Percentiles rank a stretch among this genome's conserved stretches.
These are phyloP conservation scores for Tricholoma terreum DNA, from an alignment of 768 basidiomycete species.

Conservation along the genomic window DNA sequence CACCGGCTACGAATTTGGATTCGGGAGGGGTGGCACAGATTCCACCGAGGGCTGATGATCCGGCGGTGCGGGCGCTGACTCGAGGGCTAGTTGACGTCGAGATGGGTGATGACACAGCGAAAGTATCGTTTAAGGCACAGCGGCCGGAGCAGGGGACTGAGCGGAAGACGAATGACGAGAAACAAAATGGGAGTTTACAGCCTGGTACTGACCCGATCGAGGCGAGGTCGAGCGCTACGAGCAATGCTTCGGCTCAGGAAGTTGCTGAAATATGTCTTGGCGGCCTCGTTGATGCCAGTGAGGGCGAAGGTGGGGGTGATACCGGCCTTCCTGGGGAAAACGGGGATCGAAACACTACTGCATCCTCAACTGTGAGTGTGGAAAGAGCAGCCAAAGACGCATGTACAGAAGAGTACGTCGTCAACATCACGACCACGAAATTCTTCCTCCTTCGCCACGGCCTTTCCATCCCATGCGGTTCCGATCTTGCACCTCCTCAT, in stretches of 20 bases:
- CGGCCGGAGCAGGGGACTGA: not conserved
- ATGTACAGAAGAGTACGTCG: too few species aligned
- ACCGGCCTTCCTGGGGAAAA: too few species aligned
- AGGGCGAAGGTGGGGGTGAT: not conserved
- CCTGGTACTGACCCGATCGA: not conserved
- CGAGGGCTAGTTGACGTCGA: not conserved
- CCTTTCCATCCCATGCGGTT: not conserved
- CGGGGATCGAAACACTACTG: too few species aligned
- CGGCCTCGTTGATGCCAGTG: not conserved
- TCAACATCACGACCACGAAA: too few species aligned
- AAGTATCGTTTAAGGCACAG: too few species aligned
- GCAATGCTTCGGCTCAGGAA: not conserved
- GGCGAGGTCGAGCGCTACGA: not conserved
- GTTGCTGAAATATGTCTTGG: not conserved
- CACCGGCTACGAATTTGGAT: not conserved
- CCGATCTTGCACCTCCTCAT: not conserved
- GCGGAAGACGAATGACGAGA: not conserved
- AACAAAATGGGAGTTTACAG: not conserved
- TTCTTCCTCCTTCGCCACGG: not conserved
- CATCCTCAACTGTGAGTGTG: too few species aligned
- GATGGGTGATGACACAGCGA: not conserved
- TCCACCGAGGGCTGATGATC: too few species aligned
- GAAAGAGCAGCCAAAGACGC: too few species aligned
- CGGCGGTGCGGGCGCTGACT: too few species aligned
- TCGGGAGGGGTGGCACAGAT: not conserved